Base-by-base conservation (phyloP, 805 yeast species). In the Pichia kluyveri region DNA sequence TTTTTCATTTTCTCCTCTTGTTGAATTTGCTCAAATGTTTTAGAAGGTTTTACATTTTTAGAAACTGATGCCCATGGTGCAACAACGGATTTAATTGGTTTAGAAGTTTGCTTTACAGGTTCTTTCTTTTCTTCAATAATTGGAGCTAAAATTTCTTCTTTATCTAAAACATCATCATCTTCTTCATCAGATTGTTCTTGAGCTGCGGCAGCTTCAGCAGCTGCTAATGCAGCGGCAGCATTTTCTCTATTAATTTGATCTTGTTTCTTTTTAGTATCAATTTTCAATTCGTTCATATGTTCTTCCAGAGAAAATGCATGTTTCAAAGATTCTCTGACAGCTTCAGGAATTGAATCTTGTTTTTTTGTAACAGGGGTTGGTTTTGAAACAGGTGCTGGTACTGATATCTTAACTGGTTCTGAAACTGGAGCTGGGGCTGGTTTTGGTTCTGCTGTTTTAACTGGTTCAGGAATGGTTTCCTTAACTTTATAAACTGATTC, bases 11-110 rank as follows among this genome's bases (percentile, higher is more conserved):
- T 54, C 61, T 80, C 83, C 63, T 80, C 86, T 49, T 67, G 71
- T 58, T 79, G 85, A 50, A 81, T 80, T 50, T 81, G 83, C 18
- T 78, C 80, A 51, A 81, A 68, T 1, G 85, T 71, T 60, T 77
- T 78, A 40, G 66, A 63, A 32, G 77, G 74, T 23, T 55, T 53
- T 4, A 41, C 39, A 11, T 60, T 46, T 38, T 51, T 54, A 19
- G 64, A 46, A 26, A 46, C 49, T 8, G 60, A 45, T 30, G 71
- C 75, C 75, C 76, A 71, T 4, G 71, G 63, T 40, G 53, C 52
- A 38, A 42, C 37, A 18, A 43, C 49, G 14, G 47, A 36, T 37
- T 36, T 43, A 34, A 34, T 34, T 14, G 27, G 38, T 28, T 18
- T 38, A 38, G 38, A 34, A 34, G 37, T 14, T 31, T 23, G 26